A percentile compares a stretch with the other conserved stretches of the same genome.
Evolutionary conservation across 805 yeast genomes (phyloP).

Genomic region (Cephaloascus fragrans): DNA sequence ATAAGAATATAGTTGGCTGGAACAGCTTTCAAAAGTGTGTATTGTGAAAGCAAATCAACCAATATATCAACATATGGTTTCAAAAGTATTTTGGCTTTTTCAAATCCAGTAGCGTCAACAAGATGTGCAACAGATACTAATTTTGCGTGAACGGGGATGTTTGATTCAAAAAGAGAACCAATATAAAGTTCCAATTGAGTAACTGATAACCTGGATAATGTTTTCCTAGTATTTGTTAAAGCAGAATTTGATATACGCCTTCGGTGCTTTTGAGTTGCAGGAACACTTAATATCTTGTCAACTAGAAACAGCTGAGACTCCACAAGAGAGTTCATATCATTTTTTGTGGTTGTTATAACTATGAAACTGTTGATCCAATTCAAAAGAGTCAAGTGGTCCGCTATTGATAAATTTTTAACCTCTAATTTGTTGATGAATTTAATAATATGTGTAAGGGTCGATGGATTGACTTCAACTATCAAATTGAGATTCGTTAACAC

Average conservation of each 20-base stretch:
- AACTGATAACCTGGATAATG: not conserved
- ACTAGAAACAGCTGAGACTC: not conserved
- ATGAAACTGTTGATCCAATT: slow-evolving; percentile 22
- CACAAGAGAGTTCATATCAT: no score
- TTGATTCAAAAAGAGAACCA: not conserved
- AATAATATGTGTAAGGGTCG: no score
- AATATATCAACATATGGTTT: no score
- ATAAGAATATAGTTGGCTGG: no score
- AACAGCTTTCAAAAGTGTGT: no score
- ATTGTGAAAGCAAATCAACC: no score
- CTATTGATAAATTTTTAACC: slow-evolving; percentile 15
- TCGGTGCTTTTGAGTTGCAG: not conserved
- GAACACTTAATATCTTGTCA: not conserved
- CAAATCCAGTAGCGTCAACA: not conserved
- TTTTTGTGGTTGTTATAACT: no score
- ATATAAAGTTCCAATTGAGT: not conserved
- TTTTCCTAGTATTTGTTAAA: not conserved
- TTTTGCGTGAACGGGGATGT: not conserved
- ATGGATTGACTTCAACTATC: no score
- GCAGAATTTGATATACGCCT: not conserved
- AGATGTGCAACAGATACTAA: not conserved
- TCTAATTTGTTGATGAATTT: no score
- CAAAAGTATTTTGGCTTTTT: not conserved
- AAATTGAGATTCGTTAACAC: slow-evolving; percentile 10
- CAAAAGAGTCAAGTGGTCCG: slow-evolving; percentile 26